phyloP scores from a whole-genome alignment of 352 stramenopile genomes.

The Peronospora farinosa region DNA sequence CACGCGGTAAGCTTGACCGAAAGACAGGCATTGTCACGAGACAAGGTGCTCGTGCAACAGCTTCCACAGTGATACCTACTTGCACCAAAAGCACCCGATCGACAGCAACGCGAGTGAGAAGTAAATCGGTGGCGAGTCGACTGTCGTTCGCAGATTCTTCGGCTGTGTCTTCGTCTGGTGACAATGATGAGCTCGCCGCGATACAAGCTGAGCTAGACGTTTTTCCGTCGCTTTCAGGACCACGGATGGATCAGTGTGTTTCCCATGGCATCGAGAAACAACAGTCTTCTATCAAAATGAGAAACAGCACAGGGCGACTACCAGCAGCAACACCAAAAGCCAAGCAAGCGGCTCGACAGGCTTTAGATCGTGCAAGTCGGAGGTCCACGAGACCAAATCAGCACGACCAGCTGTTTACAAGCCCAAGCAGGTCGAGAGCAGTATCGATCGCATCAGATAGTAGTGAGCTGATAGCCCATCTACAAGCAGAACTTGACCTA shows the following conservation, averaged over 20 bases:
- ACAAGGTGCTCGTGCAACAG: constrained; percentile 1
- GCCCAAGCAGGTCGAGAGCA: constrained; percentile 10
- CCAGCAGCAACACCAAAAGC: constrained; percentile 8
- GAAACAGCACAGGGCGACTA: neutral
- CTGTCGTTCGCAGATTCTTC: constrained; percentile 18
- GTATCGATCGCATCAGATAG: constrained; percentile 23
- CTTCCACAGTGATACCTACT: constrained; percentile 2
- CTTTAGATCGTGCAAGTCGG: neutral
- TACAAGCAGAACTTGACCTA: constrained; percentile 28
- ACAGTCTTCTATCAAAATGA: neutral
- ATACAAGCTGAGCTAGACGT: constrained; percentile 34
- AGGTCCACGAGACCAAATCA: constrained; percentile 1
- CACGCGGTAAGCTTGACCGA: constrained; percentile 7
- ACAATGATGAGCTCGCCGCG: constrained; percentile 27
- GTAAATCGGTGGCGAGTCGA: constrained; percentile 8
- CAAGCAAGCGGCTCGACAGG: constrained; percentile 8
- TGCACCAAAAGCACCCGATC: neutral
- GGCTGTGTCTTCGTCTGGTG: constrained; percentile 15
- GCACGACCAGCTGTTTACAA: neutral
- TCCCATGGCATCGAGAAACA: neutral
- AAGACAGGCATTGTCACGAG: constrained; percentile 6
- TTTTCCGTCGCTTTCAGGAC: constrained; percentile 4
- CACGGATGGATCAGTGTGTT: neutral
- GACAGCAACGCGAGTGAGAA: constrained; percentile 10
- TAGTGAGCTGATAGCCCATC: constrained; percentile 27